Base-by-base conservation (phyloP, 192 early-diverging fungal genomes). In the Entomortierella chlamydospora region DNA sequence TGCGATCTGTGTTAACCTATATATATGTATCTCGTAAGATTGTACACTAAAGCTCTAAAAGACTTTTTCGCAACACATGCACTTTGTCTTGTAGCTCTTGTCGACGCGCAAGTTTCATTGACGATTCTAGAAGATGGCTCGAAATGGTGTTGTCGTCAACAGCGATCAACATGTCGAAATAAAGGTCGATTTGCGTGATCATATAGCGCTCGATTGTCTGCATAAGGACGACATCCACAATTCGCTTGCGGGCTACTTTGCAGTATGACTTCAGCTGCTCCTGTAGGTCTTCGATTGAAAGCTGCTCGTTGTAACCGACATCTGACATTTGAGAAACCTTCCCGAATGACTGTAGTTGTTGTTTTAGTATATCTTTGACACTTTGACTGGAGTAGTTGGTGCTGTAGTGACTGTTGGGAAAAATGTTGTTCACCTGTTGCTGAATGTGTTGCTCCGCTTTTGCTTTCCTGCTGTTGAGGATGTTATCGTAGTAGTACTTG, bases 171-270 rank as follows among this genome's bases (percentile, higher is more conserved):
- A 68, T 68, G 22, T 68, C 60, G 18, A 76, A 76, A 43, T 68
- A 76, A 15, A 68, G 42, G 25, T 64, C 2, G 54, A 64, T 63
- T 15, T 52, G 51, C 65, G 62, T 76, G 51, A 76, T 41, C 73
- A 76, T 56, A 25, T 68, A 45, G 10, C 73, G 73, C 65, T 76
- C 73, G 33, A 68, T 63, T 7, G 73, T 63, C 45, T 76, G 72
- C 37, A 68, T 49, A 41, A 76, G 73, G 1, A 76, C 54, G 8
- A 68, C 65, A 42, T 76, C 73, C 17, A 76, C 65, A 63, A 76
- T 68, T 23, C 73, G 37, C 55, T 68, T 68, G 42, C 55, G 52
- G 4, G 65, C 64, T 15, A 68, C 73, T 39, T 76, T 68, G 65
- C 65, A 62, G 60, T 76, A 76, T 22, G 73, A 55, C 54, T 56